phyloP scores from a whole-genome alignment of 768 basidiomycete species.

The Tulasnella sp. region DNA sequence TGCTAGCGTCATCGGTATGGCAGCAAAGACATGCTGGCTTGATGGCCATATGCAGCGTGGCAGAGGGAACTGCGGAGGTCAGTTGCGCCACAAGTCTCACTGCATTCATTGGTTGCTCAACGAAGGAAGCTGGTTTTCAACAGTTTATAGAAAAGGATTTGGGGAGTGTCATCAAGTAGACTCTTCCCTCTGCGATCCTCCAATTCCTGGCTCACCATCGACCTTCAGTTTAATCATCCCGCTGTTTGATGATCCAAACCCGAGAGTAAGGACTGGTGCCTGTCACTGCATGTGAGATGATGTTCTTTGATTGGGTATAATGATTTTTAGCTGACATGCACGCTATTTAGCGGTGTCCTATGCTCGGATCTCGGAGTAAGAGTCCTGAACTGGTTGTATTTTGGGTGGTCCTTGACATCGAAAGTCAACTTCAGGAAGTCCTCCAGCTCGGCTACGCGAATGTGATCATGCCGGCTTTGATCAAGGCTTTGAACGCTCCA shows the following conservation, averaged over 20 bases:
- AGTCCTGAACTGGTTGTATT: background rate
- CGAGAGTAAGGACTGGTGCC: constrained; percentile 60
- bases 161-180: constrained; percentile 71
- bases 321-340: constrained; percentile 8
- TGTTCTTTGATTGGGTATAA: constrained; percentile 15
- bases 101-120: background rate
- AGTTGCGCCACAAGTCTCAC: constrained; percentile 22
- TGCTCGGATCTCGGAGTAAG: constrained; percentile 79
- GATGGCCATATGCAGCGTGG: constrained; percentile 78
- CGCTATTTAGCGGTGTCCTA: constrained; percentile 55
- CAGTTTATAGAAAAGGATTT: constrained; percentile 74
- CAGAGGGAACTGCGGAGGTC: constrained; percentile 72
- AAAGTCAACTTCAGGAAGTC: constrained; percentile 39
- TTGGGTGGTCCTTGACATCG: background rate
- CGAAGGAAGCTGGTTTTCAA: background rate
- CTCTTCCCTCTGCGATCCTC: background rate
- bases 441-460: constrained; percentile 63
- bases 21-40: constrained; percentile 72
- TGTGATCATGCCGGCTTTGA: constrained; percentile 56
- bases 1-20: constrained; percentile 79
- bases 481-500: constrained; percentile 61
- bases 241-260: constrained; percentile 69
- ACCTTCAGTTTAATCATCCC: constrained; percentile 53
- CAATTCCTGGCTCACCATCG: constrained; percentile 13
- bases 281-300: constrained; percentile 71